Evolutionary conservation across 2,329 filamentous ascomycete species (phyloP).

Genomic region (Fusarium xylarioides): DNA sequence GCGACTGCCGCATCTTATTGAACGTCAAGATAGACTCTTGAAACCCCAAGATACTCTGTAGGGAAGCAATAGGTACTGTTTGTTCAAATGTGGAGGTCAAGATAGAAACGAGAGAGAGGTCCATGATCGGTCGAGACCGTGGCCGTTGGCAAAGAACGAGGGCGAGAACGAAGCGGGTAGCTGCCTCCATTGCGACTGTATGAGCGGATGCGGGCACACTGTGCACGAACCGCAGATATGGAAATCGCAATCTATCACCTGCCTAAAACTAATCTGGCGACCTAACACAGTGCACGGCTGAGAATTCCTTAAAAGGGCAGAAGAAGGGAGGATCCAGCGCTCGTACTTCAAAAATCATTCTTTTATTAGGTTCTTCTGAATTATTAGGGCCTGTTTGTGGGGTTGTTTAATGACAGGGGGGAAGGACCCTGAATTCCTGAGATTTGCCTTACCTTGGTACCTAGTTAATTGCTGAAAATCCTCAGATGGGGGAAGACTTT

Average conservation of each 20-base stretch:
- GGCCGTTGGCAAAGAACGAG: constrained; percentile 13
- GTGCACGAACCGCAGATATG: constrained; percentile 3
- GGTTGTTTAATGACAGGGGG: constrained; percentile 5
- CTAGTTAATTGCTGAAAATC: neutral
- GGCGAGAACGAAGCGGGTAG: constrained; percentile 23
- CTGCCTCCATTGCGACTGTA: constrained; percentile 5
- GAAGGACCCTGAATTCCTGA: constrained; percentile 14
- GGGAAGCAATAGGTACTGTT: neutral
- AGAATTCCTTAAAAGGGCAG: constrained; percentile 3
- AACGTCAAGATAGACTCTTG: constrained; percentile 2
- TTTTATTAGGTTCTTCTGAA: neutral
- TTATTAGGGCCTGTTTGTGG: neutral
- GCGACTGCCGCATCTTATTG: neutral
- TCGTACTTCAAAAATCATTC: neutral
- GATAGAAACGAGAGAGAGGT: constrained; percentile 10
- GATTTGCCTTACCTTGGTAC: neutral
- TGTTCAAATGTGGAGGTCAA: constrained; percentile 7
- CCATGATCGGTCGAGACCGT: constrained; percentile 14
- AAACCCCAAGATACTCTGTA: neutral
- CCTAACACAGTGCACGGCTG: neutral
- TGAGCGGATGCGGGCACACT: constrained; percentile 1
- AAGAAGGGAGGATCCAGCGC: neutral
- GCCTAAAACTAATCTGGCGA: neutral
- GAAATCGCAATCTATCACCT: neutral
- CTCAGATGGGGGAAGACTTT: neutral